Base-by-base conservation (phyloP, 2,329 filamentous ascomycete species). In the Colletotrichum magnum region DNA sequence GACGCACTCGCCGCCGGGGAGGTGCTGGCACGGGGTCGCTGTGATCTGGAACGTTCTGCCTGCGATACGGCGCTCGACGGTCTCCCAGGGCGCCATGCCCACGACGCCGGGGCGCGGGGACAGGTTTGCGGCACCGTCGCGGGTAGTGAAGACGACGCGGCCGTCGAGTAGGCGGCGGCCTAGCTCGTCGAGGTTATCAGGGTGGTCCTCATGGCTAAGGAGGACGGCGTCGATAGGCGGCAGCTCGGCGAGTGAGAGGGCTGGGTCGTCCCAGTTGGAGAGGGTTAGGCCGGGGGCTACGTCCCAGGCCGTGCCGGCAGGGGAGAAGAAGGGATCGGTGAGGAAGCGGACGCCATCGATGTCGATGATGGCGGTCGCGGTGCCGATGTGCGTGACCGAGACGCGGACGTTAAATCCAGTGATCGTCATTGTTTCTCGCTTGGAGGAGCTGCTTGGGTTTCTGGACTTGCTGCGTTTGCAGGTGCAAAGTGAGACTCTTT, bases 201-300 rank as follows among this genome's bases (percentile, higher is more conserved):
- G 76, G 65, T 87, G 85, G 73, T 87, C 83, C 73, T 87, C 85
- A 66, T 87, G 85, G 73, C 82, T 85, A 9, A 87, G 78, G 1
- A 86, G 78, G 4, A 87, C 76, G n/a, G 79, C 84, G 58, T 86
- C 84, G 69, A 87, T 84, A 10, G 75, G 74, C 0, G 85, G 85
- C 0, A 86, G 77, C 1, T 82, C 63, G 1, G 78, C 70, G 0
- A 86, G 75, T 0, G 70, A 59, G 0, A 85, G 70, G 2, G 81
- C 81, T 0, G 83, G 81, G 1, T 71, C 68, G 36, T 79, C 75
- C 13, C 74, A 72, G 26, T 72, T 77, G 15, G 75, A 78, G 10
- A 84, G 75, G 2, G 76, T 12, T 5, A n/a, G 28, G 9, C 13
- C 15, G n/a, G 48, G 53, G 0, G n/a, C 12, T 26, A 39, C 39